Percentiles rank a stretch among this genome's conserved stretches.
These are phyloP conservation scores for Urochloa ruziziensis DNA, from an alignment of 176 grass and related monocot genomes.

Conservation along the genomic window DNA sequence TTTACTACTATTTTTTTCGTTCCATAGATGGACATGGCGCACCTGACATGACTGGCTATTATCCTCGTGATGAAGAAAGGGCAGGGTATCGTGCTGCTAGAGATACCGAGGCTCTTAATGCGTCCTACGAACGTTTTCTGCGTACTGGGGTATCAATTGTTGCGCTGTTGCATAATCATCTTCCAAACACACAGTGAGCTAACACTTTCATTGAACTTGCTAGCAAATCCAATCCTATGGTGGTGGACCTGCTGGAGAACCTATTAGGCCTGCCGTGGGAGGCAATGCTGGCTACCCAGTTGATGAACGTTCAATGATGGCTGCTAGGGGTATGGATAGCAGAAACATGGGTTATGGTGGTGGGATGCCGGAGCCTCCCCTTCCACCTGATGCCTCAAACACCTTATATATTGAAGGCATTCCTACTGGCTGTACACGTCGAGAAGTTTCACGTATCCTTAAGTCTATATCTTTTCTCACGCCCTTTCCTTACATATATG, in stretches of 20 bases:
- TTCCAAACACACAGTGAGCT: conserved; percentile 16
- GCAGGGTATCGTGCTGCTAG: conserved; percentile 47
- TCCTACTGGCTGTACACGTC: conserved; percentile 62
- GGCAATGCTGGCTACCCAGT: conserved; percentile 56
- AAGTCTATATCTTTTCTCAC: conserved; percentile 3
- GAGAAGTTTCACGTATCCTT: conserved; percentile 93
- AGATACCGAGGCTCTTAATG: conserved; percentile 59
- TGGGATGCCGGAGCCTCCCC: conserved; percentile 57
- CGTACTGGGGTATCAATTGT: conserved; percentile 63
- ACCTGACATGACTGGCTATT: conserved; percentile 64
- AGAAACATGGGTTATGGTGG: conserved; percentile 61
- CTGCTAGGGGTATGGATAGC: conserved; percentile 48
- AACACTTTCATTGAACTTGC: conserved; percentile 7
- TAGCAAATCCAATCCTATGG: conserved; percentile 62
- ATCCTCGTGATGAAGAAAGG: conserved; percentile 74
- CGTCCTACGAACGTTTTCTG: conserved; percentile 72
- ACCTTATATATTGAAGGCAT: conserved; percentile 80
- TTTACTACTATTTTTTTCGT: conserved; percentile 21
- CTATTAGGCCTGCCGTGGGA: conserved; percentile 49
- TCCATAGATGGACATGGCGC: conserved; percentile 55
- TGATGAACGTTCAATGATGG: conserved; percentile 59
- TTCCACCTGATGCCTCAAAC: conserved; percentile 82
- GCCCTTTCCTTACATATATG: neutral
- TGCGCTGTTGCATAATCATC: neutral
- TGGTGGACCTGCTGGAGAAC: conserved; percentile 34